A percentile compares a stretch with the other conserved stretches of the same genome.
Evolutionary conservation across 1,284 basidiomycete species (phyloP).

Genomic region (Sparassis latifolia): DNA sequence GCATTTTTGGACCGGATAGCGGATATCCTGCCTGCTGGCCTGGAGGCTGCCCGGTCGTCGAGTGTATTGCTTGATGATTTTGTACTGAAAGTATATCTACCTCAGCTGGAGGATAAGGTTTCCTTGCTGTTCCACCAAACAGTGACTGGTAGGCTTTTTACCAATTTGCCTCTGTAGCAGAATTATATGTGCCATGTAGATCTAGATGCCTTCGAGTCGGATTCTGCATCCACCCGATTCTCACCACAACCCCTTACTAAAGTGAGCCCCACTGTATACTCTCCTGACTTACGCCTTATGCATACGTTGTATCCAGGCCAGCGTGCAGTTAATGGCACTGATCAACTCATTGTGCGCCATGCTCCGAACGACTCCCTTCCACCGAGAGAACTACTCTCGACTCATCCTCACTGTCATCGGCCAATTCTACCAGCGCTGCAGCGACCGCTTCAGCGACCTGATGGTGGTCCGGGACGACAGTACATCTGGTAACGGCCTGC

Average conservation of each 20-base stretch:
- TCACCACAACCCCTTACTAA: conserved; percentile 75
- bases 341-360: conserved; percentile 92
- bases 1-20: conserved; percentile 75
- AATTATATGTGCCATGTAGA: conserved; percentile 33
- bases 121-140: conserved; percentile 83
- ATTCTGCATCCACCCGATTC: conserved; percentile 55
- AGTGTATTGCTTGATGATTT: conserved; percentile 88
- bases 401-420: conserved; percentile 93
- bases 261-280: conserved; percentile 32
- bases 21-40: conserved; percentile 67
- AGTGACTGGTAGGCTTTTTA: conserved; percentile 52
- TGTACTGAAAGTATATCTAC: conserved; percentile 88
- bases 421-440: conserved; percentile 94
- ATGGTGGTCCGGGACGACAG: conserved; percentile 40
- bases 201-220: conserved; percentile 80
- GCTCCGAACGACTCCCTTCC: conserved; percentile 93
- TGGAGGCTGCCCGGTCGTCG: conserved; percentile 67
- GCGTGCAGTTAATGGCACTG: conserved; percentile 81
- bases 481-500: conserved; percentile 34
- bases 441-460: conserved; percentile 77
- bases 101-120: conserved; percentile 94
- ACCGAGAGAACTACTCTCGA: conserved; percentile 90
- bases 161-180: conserved; percentile 2
- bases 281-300: not conserved
- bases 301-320: conserved; percentile 43